Evolutionary conservation across 768 basidiomycete genomes (phyloP), one percentile per base, ranked within the genome.

Genomic region (Suillus subluteus): DNA sequence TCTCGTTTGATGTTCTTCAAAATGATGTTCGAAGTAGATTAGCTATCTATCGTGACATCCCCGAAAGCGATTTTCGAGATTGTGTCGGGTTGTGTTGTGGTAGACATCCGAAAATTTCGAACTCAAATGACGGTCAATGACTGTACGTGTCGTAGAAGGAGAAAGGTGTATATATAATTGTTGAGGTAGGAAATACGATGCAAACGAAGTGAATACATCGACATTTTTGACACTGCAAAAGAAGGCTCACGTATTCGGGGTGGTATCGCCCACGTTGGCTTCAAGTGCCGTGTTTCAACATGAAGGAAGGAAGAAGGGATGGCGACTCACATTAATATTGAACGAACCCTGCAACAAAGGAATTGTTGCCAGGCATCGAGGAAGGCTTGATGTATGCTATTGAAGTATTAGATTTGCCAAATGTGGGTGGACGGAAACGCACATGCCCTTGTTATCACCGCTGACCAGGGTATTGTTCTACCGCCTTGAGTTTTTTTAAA

Each of bases 401-500:
- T 23, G 52, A 63, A 62, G 62, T 44, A 54, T 43, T 6, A 37
- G n/a, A 15, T 1, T 18, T 16, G 21, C 61, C 52, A 46, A 58
- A 50, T 62, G 32, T n/a, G 32, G 62, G 59, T 37, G n/a, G 30
- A 37, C 11, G 21, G 48, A 61, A 1, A 65, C 83, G 59, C 66
- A 90, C 89, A 94, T 92, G 50, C 92, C 92, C 75, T 94, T 94
- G 80, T 94, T 94, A 76, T 94, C 92, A 4, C 84, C 78, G 75
- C 91, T 92, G 35, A 94, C 84, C n/a, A 93, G 79, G 1, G 91
- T 92, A 68, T 92, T 94, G 73, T 94, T 94, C 90, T 92, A 68
- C 35, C 21, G 9, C 23, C 54, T 43, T 21, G 41, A 23, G 15
- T 26, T 35, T 21, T 35, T 21, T 52, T 7, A 9, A 56, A 66